Percentiles rank a stretch among this genome's conserved stretches.
phyloP scores from a whole-genome alignment of 805 yeast genomes.

The Cyberlindnera meyerae region DNA sequence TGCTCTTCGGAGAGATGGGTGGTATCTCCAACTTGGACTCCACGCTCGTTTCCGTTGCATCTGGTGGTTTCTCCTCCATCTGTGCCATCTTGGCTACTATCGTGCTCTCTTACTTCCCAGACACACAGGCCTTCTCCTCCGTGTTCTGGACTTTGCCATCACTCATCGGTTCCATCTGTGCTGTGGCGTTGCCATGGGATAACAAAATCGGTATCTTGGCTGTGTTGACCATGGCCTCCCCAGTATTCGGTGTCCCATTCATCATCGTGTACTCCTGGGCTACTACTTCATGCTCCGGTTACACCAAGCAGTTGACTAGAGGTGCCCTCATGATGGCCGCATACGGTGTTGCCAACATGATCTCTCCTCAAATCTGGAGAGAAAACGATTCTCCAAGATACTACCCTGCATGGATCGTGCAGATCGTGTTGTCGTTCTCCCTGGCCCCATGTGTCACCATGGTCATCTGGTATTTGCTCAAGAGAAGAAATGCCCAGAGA shows the following conservation, averaged over 20 bases:
- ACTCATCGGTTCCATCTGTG: constrained; percentile 40
- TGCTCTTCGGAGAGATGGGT: constrained; percentile 43
- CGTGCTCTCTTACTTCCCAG: constrained; percentile 29
- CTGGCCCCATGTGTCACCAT: constrained; percentile 40
- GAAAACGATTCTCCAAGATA: constrained; percentile 42
- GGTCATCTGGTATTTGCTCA: constrained; percentile 41
- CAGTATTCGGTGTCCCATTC: constrained; percentile 40
- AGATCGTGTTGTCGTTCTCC: constrained; percentile 46
- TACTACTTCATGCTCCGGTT: constrained; percentile 37
- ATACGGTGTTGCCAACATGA: constrained; percentile 45
- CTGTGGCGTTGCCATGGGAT: constrained; percentile 40
- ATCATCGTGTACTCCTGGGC: constrained; percentile 34
- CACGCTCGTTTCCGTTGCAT: constrained; percentile 49
- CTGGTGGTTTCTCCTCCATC: constrained; percentile 44
- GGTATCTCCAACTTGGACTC: constrained; percentile 39
- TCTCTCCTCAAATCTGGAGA: constrained; percentile 55
- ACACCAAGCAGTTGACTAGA: constrained; percentile 46
- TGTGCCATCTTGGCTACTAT: constrained; percentile 36
- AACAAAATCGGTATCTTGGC: constrained; percentile 44
- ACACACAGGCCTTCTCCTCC: constrained; percentile 35
- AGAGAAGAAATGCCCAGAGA: constrained; percentile 40
- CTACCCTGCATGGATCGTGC: constrained; percentile 48
- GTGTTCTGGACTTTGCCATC: constrained; percentile 39
- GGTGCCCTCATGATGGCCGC: constrained; percentile 41
- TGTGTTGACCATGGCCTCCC: constrained; percentile 42